Conservation (phyloP, 1,284 basidiomycete species). For the Irpex sp. region DNA sequence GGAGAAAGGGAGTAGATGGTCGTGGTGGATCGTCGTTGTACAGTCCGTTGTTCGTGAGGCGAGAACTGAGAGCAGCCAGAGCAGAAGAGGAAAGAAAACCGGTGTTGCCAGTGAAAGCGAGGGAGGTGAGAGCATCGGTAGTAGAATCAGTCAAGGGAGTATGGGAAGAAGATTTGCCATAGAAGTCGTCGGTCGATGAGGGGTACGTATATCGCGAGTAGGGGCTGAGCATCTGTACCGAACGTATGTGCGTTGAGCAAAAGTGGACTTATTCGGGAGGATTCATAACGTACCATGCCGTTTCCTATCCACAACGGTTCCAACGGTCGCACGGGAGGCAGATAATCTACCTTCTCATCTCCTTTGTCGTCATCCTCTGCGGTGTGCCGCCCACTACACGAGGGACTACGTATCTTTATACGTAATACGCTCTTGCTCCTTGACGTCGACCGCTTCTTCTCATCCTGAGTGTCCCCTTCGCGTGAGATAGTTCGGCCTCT, state of each 20-base stretch:
- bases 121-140: conserved; percentile 21
- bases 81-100: conserved; percentile 22
- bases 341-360: not conserved
- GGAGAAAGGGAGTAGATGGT: not conserved
- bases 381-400: not conserved
- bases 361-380: not conserved
- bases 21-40: not conserved
- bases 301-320: not conserved
- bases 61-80: conserved; percentile 24
- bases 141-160: not conserved
- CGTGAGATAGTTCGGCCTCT: not conserved
- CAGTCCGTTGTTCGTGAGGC: conserved; percentile 18
- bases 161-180: not conserved
- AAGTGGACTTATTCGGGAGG: not conserved
- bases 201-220: not conserved
- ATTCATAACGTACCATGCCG: not conserved
- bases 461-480: not conserved
- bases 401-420: not conserved
- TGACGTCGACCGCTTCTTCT: not conserved
- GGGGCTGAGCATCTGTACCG: not conserved
- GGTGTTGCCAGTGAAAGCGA: conserved; percentile 25
- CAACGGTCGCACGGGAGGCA: not conserved
- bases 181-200: not conserved
- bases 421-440: not conserved
- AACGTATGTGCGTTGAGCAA: not conserved